Conservation (phyloP, 306 rosid species). For the Prunus mira region DNA sequence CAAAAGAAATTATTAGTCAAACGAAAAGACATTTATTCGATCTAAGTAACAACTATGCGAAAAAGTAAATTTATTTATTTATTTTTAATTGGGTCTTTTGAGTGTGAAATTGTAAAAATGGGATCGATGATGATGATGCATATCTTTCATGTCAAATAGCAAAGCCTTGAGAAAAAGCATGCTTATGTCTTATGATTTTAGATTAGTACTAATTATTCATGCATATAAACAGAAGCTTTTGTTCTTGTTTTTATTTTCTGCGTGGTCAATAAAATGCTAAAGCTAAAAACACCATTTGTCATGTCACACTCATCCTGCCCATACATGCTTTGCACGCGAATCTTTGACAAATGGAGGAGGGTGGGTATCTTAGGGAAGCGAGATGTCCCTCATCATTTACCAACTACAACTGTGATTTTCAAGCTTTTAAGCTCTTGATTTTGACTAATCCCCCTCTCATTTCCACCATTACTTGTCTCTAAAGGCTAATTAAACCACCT, state of each 20-base stretch:
- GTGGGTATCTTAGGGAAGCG: slow-evolving; percentile 32
- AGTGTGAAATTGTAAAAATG: slow-evolving; percentile 21
- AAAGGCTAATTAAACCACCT: slow-evolving; percentile 1
- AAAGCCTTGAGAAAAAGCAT: slow-evolving; percentile 31
- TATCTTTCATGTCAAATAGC: slow-evolving; percentile 18
- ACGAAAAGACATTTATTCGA: background rate
- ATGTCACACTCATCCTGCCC: slow-evolving; percentile 48
- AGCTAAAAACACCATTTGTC: slow-evolving; percentile 40
- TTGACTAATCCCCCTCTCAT: slow-evolving; percentile 29
- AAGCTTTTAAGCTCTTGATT: slow-evolving; percentile 22
- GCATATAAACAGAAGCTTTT: slow-evolving; percentile 27
- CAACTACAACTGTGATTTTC: slow-evolving; percentile 27
- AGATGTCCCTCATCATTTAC: slow-evolving; percentile 33
- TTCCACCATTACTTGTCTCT: slow-evolving; percentile 10
- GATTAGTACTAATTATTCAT: slow-evolving; percentile 35
- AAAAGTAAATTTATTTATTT: background rate
- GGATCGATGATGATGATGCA: slow-evolving; percentile 25
- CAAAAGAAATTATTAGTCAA: slow-evolving; percentile 2
- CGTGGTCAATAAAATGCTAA: slow-evolving; percentile 35
- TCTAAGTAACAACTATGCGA: background rate
- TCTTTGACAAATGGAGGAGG: slow-evolving; percentile 50
- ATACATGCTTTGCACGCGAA: slow-evolving; percentile 50
- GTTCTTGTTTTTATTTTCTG: slow-evolving; percentile 17
- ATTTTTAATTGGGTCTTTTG: background rate
- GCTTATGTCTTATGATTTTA: slow-evolving; percentile 30